Percentiles rank a stretch among this genome's conserved stretches.
phyloP scores from a whole-genome alignment of 225 moss, liverwort and hornwort species.

The Pseudoscleropodium purum region DNA sequence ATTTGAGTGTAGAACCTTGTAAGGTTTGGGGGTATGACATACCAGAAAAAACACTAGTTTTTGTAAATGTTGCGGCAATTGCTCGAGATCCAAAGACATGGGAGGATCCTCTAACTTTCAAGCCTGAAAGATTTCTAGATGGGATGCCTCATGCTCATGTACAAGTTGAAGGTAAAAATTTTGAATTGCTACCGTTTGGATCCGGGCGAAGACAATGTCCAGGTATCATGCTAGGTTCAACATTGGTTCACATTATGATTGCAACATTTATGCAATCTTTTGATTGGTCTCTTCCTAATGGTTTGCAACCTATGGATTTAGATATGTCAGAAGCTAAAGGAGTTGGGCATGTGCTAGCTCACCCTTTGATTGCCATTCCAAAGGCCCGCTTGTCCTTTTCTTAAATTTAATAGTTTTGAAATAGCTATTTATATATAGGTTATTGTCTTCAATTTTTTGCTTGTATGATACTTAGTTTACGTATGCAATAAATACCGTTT shows the following conservation, averaged over 20 bases:
- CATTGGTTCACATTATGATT: not conserved
- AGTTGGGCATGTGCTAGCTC: fast-evolving
- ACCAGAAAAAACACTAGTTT: not conserved
- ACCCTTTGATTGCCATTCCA: not conserved
- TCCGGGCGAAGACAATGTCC: not conserved
- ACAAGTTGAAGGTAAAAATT: not conserved
- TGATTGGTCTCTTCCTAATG: not conserved
- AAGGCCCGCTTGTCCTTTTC: not conserved
- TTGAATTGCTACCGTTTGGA: fast-evolving
- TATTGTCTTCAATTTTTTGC: not conserved
- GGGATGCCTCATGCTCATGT: not conserved
- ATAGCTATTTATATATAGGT: not conserved
- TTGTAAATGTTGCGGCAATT: not conserved
- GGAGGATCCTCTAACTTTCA: not conserved
- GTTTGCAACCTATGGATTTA: not conserved
- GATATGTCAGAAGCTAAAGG: not conserved
- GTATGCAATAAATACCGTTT: not conserved
- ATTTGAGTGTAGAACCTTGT: not conserved
- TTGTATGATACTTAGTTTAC: not conserved
- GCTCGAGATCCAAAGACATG: not conserved
- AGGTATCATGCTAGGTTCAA: not conserved
- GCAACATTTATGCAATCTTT: not conserved
- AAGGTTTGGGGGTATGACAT: not conserved
- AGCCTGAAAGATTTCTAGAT: not conserved
- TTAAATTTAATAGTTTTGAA: not conserved